Conservation (phyloP, 2,329 filamentous ascomycete species). For the Penicillium nordicum region DNA sequence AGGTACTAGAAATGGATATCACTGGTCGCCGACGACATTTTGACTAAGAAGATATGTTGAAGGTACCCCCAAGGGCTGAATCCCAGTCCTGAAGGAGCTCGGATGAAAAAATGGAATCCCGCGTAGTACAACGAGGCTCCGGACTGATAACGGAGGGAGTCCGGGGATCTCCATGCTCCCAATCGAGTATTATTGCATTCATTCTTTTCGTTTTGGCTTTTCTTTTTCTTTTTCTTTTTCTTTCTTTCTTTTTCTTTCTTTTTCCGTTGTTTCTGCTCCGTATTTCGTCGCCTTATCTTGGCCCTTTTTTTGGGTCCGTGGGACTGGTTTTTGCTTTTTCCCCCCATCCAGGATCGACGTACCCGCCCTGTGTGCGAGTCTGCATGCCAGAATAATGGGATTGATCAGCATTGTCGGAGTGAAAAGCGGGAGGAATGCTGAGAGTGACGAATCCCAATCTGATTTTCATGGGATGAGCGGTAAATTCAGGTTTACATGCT, state of each 20-base stretch:
- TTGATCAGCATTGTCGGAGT: not conserved
- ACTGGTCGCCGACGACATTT: not conserved
- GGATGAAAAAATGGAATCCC: not conserved
- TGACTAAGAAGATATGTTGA: not conserved
- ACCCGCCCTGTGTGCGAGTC: slow-evolving; percentile 6
- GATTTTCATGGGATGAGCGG: not conserved
- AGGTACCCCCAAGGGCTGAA: not conserved
- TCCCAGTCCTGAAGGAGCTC: not conserved
- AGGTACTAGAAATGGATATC: slow-evolving; percentile 1
- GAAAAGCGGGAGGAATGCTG: not conserved
- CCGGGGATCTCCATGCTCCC: not conserved
- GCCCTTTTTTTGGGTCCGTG: not conserved
- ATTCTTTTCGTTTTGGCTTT: not conserved
- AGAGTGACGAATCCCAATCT: not conserved
- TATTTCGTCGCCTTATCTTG: not conserved
- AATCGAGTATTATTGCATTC: not conserved
- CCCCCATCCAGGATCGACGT: slow-evolving; percentile 3
- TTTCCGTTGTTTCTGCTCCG: not conserved
- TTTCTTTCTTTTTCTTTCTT: not conserved
- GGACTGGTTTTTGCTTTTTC: not conserved
- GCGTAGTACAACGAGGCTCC: not conserved
- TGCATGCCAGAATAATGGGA: slow-evolving; percentile 3
- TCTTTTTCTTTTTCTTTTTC: not conserved
- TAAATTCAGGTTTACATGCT: not conserved
- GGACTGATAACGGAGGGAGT: not conserved